Evolutionary conservation across 306 rosid species (phyloP), one percentile per base, ranked within the genome.

Genomic region (Luffa acutangula): DNA sequence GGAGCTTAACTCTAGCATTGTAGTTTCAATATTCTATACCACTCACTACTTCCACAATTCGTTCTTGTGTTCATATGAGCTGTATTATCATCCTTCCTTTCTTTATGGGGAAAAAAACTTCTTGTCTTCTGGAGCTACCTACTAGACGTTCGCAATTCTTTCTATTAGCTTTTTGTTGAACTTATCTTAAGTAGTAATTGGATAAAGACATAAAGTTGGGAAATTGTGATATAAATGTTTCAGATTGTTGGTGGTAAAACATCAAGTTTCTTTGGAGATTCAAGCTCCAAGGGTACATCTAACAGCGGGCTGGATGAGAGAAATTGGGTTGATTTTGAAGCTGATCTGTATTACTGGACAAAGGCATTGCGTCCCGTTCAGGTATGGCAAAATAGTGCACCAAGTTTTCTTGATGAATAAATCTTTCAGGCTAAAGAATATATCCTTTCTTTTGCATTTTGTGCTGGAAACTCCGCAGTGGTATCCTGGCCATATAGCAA

Each of bases 401-500:
- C 14, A 36, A 43, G 62, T 17, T 71, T 71, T 72, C 34, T 79
- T 12, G 52, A 34, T 64, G 37, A 37, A 59, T 45, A 20, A 42
- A 33, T 20, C 37, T 52, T 10, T 6, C 7, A 39, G 12, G 15
- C 54, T 15, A 14, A 77, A 36, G 46, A 57, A 9, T 12, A 25
- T 18, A 0, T n/a, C 74, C 8, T 31, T 25, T 51, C 25, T 56
- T 2, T 82, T 85, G 80, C 76, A 82, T 82, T 81, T 2, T 64
- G 70, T 74, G 20, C n/a, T 79, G 66, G 57, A 5, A 72, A 79
- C 79, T 90, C 84, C 79, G 77, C 87, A 91, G 98, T 94, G 98
- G 98, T 94, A 91, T 86, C 98, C 98, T 42, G 98, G 98, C 75
- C 98, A 94, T 85, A 94, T 94, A 84, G 97, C 97, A 62, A 94